phyloP scores from a whole-genome alignment of 768 basidiomycete genomes.

The Mycena crocata region DNA sequence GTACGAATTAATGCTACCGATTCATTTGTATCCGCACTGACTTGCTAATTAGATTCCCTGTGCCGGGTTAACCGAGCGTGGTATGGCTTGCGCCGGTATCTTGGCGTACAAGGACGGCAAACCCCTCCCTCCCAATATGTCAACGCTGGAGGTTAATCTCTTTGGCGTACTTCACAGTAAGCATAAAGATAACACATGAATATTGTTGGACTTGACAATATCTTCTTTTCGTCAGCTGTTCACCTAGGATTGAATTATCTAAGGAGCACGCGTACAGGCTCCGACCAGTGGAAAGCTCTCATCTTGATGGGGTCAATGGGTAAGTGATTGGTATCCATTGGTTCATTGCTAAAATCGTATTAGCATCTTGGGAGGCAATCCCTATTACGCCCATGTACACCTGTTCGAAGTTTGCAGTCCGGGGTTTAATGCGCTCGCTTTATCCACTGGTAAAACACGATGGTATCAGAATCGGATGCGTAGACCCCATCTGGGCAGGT shows the following conservation, averaged over 20 bases:
- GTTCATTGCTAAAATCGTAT: neutral
- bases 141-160: conserved; percentile 64
- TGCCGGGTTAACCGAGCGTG: conserved; percentile 57
- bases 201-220: neutral
- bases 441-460: conserved; percentile 46
- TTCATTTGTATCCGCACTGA: no score
- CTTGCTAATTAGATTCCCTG: no score
- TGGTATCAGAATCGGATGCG: conserved; percentile 57
- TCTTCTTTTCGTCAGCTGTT: conserved; percentile 48
- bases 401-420: conserved; percentile 65
- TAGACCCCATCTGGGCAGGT: conserved; percentile 70
- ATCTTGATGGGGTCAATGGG: conserved; percentile 69
- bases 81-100: conserved; percentile 38
- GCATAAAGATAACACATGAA: no score
- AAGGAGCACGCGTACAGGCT: conserved; percentile 43
- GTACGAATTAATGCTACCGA: no score
- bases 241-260: conserved; percentile 67
- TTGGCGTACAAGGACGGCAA: conserved; percentile 51
- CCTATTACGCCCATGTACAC: conserved; percentile 61
- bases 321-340: conserved; percentile 34
- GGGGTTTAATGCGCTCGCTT: conserved; percentile 65
- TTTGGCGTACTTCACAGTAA: conserved; percentile 60
- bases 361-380: conserved; percentile 64
- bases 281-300: conserved; percentile 58
- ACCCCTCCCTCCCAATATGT: conserved; percentile 56